Conservation (phyloP, 2,329 filamentous ascomycete species). For the Penicillium griseofulvum region DNA sequence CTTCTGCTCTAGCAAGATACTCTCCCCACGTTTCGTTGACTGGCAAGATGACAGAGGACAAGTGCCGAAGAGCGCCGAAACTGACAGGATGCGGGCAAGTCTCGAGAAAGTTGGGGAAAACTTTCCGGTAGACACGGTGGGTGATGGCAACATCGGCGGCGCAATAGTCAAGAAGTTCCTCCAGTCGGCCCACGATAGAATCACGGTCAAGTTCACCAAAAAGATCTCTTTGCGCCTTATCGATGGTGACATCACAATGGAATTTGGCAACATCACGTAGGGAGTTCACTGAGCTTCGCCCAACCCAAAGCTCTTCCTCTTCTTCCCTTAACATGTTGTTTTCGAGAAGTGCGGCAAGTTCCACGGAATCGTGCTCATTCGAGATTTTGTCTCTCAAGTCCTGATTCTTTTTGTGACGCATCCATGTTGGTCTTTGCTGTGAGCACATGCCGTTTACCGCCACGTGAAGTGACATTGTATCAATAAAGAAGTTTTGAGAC, state of each 20-base stretch:
- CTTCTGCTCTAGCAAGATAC: slow-evolving; percentile 81
- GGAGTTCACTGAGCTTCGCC: slow-evolving; percentile 91
- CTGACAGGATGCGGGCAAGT: slow-evolving; percentile 96
- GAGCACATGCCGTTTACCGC: slow-evolving; percentile 99
- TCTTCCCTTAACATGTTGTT: slow-evolving; percentile 68
- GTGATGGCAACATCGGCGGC: slow-evolving; percentile 91
- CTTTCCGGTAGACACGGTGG: slow-evolving; percentile 88
- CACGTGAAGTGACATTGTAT: slow-evolving; percentile 97
- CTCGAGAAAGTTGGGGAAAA: slow-evolving; percentile 84
- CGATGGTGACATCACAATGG: slow-evolving; percentile 85
- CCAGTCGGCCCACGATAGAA: slow-evolving; percentile 68
- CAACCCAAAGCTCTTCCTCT: slow-evolving; percentile 94
- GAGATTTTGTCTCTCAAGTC: slow-evolving; percentile 79
- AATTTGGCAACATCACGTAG: slow-evolving; percentile 94
- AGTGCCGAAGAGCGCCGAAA: slow-evolving; percentile 86
- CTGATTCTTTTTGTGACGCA: slow-evolving; percentile 89
- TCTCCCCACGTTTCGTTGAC: slow-evolving; percentile 83
- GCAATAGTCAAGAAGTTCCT: slow-evolving; percentile 88
- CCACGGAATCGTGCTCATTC: slow-evolving; percentile 66
- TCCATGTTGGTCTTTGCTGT: slow-evolving; percentile 91
- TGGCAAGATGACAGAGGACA: slow-evolving; percentile 90
- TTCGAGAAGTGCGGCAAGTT: slow-evolving; percentile 69
- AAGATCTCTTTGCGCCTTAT: slow-evolving; percentile 81
- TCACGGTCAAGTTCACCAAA: slow-evolving; percentile 78
- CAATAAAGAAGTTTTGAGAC: slow-evolving; percentile 80